phyloP scores from a whole-genome alignment of 495 filamentous ascomycete species.

The Aspergillus campestris region DNA sequence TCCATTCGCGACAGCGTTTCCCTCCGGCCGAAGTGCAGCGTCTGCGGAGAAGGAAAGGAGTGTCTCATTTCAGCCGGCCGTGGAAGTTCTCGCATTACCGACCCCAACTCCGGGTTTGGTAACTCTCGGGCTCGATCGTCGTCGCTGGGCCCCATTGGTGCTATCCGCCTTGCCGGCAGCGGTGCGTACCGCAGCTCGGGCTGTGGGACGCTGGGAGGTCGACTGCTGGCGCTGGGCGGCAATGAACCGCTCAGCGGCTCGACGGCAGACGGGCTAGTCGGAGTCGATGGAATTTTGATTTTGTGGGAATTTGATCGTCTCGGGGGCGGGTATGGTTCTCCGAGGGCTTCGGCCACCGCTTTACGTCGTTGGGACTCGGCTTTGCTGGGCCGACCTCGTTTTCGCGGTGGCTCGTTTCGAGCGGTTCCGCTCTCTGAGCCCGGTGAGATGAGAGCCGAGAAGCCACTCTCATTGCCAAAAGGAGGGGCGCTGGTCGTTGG shows the following conservation, averaged over 20 bases:
- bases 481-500: conserved; percentile 28
- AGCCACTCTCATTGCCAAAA: conserved; percentile 32
- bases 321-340: conserved; percentile 41
- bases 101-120: conserved; percentile 15
- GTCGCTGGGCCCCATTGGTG: conserved; percentile 3
- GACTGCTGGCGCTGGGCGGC: conserved; percentile 3
- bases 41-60: conserved; percentile 25
- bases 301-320: conserved; percentile 22
- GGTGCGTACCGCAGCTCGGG: conserved; percentile 8
- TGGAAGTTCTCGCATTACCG: conserved; percentile 26
- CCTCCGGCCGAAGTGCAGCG: conserved; percentile 25
- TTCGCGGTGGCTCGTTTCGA: conserved; percentile 39
- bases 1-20: conserved; percentile 21
- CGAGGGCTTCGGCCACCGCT: conserved; percentile 42
- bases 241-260: conserved; percentile 4
- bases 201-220: conserved; percentile 5
- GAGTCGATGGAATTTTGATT: conserved; percentile 24
- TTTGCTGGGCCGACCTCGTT: conserved; percentile 54
- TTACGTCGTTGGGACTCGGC: conserved; percentile 45
- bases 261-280: conserved; percentile 22
- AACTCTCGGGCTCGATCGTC: conserved; percentile 16
- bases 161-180: conserved; percentile 7
- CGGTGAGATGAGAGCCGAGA: conserved; percentile 32
- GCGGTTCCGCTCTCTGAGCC: conserved; percentile 13
- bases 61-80: conserved; percentile 24